Base-by-base conservation (phyloP, 2,329 filamentous ascomycete species). In the Diaporthe sp. region DNA sequence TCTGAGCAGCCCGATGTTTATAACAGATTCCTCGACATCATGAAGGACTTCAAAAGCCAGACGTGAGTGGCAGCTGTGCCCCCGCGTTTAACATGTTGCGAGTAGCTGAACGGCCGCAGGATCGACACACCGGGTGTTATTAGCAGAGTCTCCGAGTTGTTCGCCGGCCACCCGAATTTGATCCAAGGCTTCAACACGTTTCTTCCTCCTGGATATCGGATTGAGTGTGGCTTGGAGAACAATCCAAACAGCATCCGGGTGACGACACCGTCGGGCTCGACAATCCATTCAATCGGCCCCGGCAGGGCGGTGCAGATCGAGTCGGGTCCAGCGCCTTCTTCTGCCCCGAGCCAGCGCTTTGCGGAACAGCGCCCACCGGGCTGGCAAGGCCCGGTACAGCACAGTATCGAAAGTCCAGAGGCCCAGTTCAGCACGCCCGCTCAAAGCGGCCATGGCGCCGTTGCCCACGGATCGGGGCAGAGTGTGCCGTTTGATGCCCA, bases 41-140 rank as follows among this genome's bases (percentile, higher is more conserved):
- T 99, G 97, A 99, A 99, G 82, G 97, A 99, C 80, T 99, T 99
- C 84, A 99, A 99, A 86, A 98, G 95, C 81, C 96, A 98, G 86
- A 95, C 96, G 91, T 96, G 88, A 86, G 94, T 90, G 17, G 15
- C 73, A 63, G 58, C 55, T 58, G 39, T 72, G n/a, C 17, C 22
- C 49, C 76, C 53, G 25, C 22, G 17, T 15, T 42, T 31, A n/a
- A 60, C 47, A 39, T 17, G 28, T 28, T 37, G 12, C 49, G 42
- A 20, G 37, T 55, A 44, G n/a, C 80, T 80, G 76, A 79, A 61
- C 3, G 61, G 9, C n/a, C 37, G 37, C 75, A 93, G 94, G 4
- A 99, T 99, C 80, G 97, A 99, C 83, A 99, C 97, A 0, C 97
- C 97, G 0, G 97, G 97, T 1, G 97, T 99, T 3, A 99, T 99